A percentile compares a stretch with the other conserved stretches of the same genome.
phyloP scores from a whole-genome alignment of 805 yeast genomes.

The Lipomyces chichibuensis region DNA sequence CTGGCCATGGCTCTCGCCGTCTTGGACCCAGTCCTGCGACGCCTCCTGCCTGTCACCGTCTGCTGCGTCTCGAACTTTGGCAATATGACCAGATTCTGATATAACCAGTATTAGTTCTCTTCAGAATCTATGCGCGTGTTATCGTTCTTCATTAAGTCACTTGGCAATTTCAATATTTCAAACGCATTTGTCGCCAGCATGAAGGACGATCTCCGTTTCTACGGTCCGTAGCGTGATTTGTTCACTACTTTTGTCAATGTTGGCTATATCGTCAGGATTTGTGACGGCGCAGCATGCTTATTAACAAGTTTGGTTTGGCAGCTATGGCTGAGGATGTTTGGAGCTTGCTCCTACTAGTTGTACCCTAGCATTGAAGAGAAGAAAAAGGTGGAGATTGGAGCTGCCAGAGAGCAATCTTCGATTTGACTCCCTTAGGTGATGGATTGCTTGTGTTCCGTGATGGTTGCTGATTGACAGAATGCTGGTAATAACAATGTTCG shows the following conservation, averaged over 20 bases:
- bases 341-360: constrained; percentile 6
- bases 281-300: constrained; percentile 4
- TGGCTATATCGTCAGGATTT: constrained; percentile 55
- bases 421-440: no score
- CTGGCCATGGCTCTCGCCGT: no score
- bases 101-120: neutral
- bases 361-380: constrained; percentile 33
- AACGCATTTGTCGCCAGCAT: constrained; percentile 73
- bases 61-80: no score
- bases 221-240: constrained; percentile 32
- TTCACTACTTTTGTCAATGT: constrained; percentile 32
- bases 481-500: neutral
- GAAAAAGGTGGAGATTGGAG: neutral
- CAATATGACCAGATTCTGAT: no score
- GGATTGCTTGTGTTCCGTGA: neutral
- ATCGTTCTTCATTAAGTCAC: constrained; percentile 54
- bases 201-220: constrained; percentile 51
- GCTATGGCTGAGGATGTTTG: constrained; percentile 21
- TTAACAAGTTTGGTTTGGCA: constrained; percentile 26
- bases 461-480: neutral
- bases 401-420: neutral
- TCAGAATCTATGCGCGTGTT: constrained; percentile 25
- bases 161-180: constrained; percentile 62
- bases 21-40: no score
- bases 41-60: no score